Conservation (phyloP, 2,329 filamentous ascomycete species). For the Fusarium poae region DNA sequence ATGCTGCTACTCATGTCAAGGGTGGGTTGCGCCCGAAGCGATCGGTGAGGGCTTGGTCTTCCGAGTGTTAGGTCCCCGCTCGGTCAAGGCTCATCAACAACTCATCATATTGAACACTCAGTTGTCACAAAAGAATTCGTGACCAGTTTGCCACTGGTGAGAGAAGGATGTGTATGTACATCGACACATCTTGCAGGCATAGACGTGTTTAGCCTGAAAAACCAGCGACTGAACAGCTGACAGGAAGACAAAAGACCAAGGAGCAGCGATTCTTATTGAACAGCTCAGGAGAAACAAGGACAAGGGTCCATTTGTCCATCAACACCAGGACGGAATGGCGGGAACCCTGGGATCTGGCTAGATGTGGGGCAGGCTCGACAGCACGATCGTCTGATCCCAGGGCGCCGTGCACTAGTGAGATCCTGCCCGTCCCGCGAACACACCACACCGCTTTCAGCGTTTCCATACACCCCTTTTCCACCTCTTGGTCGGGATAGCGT, state of each 20-base stretch:
- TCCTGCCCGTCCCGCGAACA: slow-evolving; percentile 50
- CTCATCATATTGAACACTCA: slow-evolving; percentile 36
- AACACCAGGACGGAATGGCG: slow-evolving; percentile 43
- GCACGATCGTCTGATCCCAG: slow-evolving; percentile 51
- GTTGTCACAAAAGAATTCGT: slow-evolving; percentile 33
- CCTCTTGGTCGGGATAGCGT: background rate
- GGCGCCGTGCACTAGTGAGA: slow-evolving; percentile 47
- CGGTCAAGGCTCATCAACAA: slow-evolving; percentile 36
- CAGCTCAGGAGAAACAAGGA: slow-evolving; percentile 40
- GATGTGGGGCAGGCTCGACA: slow-evolving; percentile 46
- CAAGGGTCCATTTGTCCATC: slow-evolving; percentile 30
- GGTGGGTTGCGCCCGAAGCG: slow-evolving; percentile 43
- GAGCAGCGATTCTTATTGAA: slow-evolving; percentile 9
- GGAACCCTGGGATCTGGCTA: slow-evolving; percentile 51
- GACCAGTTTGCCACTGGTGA: slow-evolving; percentile 35
- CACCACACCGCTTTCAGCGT: slow-evolving; percentile 43
- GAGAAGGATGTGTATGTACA: slow-evolving; percentile 11
- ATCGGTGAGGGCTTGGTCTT: slow-evolving; percentile 46
- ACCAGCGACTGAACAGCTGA: slow-evolving; percentile 29
- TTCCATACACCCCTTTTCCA: slow-evolving; percentile 33
- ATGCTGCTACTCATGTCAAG: slow-evolving; percentile 18
- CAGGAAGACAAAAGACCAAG: slow-evolving; percentile 11
- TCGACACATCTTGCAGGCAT: slow-evolving; percentile 5
- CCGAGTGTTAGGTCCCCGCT: slow-evolving; percentile 34
- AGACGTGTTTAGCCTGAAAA: slow-evolving; percentile 37